A percentile compares a stretch with the other conserved stretches of the same genome.
These are phyloP conservation scores for Rhazya stricta DNA, from an alignment of 257 asterid genomes.

Conservation along the genomic window DNA sequence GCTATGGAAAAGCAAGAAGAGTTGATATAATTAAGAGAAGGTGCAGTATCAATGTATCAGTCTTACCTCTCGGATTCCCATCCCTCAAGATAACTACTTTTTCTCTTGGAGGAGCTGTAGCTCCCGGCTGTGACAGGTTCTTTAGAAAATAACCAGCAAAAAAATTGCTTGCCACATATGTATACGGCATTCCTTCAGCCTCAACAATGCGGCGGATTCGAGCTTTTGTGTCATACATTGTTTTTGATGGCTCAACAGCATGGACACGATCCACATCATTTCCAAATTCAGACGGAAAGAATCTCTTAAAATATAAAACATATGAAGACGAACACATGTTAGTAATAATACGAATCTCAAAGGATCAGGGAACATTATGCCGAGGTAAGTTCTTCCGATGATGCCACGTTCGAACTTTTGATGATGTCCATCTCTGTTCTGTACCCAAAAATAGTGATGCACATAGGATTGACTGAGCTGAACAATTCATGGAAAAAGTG, in stretches of 20 bases:
- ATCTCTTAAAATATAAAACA: conserved; percentile 30
- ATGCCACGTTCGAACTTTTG: neutral
- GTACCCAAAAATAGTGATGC: neutral
- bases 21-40: neutral
- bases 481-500: neutral
- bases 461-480: neutral
- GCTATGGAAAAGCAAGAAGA: neutral
- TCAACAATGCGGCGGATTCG: conserved; percentile 41
- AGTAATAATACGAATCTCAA: neutral
- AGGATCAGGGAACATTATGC: neutral
- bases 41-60: neutral
- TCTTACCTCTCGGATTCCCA: conserved; percentile 27
- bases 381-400: too few relatives aligned
- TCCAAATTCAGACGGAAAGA: conserved; percentile 57
- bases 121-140: conserved; percentile 36
- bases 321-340: neutral
- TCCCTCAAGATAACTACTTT: conserved; percentile 24
- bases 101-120: conserved; percentile 15
- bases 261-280: conserved; percentile 47
- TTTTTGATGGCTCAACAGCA: conserved; percentile 48
- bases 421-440: neutral
- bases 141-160: conserved; percentile 36
- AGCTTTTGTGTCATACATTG: conserved; percentile 35
- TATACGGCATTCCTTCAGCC: conserved; percentile 50
- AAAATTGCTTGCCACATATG: conserved; percentile 40